Evolutionary conservation across 2,329 filamentous ascomycete species (phyloP), one percentile per base, ranked within the genome.

Genomic region (Neofusicoccum umdonicola): DNA sequence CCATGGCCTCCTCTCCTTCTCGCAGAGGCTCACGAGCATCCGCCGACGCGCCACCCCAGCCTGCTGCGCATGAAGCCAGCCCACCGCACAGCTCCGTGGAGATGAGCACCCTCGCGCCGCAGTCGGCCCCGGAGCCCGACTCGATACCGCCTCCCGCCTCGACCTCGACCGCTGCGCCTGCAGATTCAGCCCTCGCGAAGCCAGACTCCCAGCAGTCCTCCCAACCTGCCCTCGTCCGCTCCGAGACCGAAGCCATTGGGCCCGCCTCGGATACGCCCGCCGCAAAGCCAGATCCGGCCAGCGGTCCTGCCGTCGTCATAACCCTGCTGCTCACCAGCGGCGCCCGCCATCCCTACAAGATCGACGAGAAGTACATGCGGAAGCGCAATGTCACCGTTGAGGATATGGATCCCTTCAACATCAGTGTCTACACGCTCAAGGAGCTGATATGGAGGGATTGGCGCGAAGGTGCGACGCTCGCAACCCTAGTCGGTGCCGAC

Each of bases 391-490:
- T 97, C 62, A 85, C 85, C 54, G 86, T 95, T 1, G 89, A 92
- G 19, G 88, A 89, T 37, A 79, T 85, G 68, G 92, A 97, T 73
- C 93, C 93, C 0, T 93, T 92, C 74, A 91, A 89, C 74, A 92
- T 98, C 79, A 96, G 91, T 69, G 90, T 97, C 58, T 97, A 97
- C 76, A 96, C 92, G 3, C 81, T 98, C 69, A 97, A 97, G 79
- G 93, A 97, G 80, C 81, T 97, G 73, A 97, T 98, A 74, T 86
- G 95, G 81, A 85, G 92, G 71, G 93, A 97, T 76, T 98, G 94
- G 94, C 85, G 92, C 70, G 89, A 88, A 71, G 92, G 84, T 86
- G 80, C 64, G 74, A 62, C 34, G 34, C 17, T 48, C 22, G 39
- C 37, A 31, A 31, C 50, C 45, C 22, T 50, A 12, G 22, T 17